Evolutionary conservation across 108 stramenopile species (phyloP).

Genomic region (Fistulifera pelliculosa): DNA sequence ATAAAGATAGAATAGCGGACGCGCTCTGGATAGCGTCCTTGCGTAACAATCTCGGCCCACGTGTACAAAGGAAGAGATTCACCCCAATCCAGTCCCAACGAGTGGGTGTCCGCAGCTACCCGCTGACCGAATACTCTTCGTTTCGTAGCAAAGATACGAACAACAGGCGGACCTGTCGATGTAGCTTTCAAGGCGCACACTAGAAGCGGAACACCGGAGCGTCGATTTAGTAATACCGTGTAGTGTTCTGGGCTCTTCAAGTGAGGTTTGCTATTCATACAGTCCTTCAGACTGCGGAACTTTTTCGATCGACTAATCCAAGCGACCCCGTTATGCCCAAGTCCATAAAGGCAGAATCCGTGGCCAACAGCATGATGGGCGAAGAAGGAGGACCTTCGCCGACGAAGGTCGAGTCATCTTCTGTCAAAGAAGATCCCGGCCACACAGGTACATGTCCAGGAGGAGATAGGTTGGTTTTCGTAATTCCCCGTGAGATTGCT

Average conservation of each 20-base stretch:
- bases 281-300: neutral
- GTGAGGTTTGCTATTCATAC: no score
- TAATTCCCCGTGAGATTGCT: neutral
- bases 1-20: constrained; percentile 18
- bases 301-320: constrained; percentile 9
- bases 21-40: constrained; percentile 7
- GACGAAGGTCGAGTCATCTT: neutral
- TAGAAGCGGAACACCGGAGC: constrained; percentile 19
- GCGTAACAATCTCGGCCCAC: constrained; percentile 20
- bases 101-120: constrained; percentile 10
- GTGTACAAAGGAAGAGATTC: constrained; percentile 15
- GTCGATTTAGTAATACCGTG: constrained; percentile 18
- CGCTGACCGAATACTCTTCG: constrained; percentile 15
- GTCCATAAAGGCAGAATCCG: constrained; percentile 14
- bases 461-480: constrained; percentile 1
- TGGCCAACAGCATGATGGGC: neutral
- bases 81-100: constrained; percentile 20
- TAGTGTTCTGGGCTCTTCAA: constrained; percentile 17
- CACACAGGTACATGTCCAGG: neutral
- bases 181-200: constrained; percentile 17
- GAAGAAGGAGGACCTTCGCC: constrained; percentile 7
- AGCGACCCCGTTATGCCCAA: constrained; percentile 14
- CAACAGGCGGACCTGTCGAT: constrained; percentile 6
- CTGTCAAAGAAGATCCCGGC: neutral
- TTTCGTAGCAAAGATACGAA: constrained; percentile 26